Base-by-base conservation (phyloP, 2,329 filamentous ascomycete genomes). In the Didymella keratinophila region DNA sequence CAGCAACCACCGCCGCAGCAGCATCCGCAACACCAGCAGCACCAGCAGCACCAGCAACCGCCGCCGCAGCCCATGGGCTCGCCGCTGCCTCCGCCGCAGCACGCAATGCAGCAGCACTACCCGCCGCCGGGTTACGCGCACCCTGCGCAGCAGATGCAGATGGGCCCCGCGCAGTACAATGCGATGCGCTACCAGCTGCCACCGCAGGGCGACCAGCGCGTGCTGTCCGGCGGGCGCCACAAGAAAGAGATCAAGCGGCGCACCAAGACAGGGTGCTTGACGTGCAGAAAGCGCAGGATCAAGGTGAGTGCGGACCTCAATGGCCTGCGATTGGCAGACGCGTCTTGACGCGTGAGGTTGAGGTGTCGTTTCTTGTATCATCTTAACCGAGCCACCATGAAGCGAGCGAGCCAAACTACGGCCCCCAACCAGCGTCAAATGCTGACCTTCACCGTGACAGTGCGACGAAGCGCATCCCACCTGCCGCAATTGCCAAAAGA, bases 391-490 rank as follows among this genome's bases (percentile, higher is more conserved):
- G 73, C 70, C 70, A 73, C 71, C 67, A 70, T 68, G 70, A 75
- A 76, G 72, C 73, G 70, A 74, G 64, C 67, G 70, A 73, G 64
- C 67, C 71, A 69, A 68, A 73, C 70, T 61, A 69, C 69, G 58
- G 58, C 57, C 64, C 66, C 67, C 69, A 73, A 69, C 69, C 59
- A 53, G 14, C 52, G 30, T 37, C 53, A 54, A 48, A 23, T 65
- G 57, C 72, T 76, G 60, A 76, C 68, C 12, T 61, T 62, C 39
- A 62, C 47, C 43, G 42, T 44, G 61, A 67, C 76, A 97, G 95
- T 99, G 95, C 81, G 95, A 98, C 86, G 95, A 99, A 83, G 88
- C 87, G 61, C 93, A 97, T 78, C 95, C 95, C 21, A 88, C 89
- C 60, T 99, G 95, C 83, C 89, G 92, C 80, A 92, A 95, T 74